phyloP scores from a whole-genome alignment of 139 green algal genomes.

The Zygnema cylindricum region DNA sequence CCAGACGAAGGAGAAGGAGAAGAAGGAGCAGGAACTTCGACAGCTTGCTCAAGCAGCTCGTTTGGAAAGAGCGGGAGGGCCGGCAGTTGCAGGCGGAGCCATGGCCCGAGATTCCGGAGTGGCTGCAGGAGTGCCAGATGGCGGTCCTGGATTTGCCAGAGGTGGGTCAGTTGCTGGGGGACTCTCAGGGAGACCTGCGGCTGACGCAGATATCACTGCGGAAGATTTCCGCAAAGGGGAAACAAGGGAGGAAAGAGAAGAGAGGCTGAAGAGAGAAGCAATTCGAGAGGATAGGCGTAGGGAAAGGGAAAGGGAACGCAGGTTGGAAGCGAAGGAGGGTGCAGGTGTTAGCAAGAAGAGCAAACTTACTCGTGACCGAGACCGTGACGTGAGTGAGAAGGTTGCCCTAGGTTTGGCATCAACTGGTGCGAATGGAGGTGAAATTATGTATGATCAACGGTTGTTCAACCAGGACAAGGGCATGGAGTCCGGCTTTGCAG shows the following conservation, averaged over 20 bases:
- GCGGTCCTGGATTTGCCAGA: background rate
- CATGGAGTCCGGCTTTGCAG: conserved; percentile 80
- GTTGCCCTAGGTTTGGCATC: conserved; percentile 80
- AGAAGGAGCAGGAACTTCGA: conserved; percentile 93
- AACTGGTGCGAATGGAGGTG: conserved; percentile 62
- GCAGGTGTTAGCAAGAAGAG: conserved; percentile 78
- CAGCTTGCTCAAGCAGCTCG: conserved; percentile 88
- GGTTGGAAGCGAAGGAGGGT: conserved; percentile 78
- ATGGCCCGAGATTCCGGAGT: conserved; percentile 8
- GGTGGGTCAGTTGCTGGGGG: conserved; percentile 1
- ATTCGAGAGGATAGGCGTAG: conserved; percentile 79
- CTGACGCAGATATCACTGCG: background rate
- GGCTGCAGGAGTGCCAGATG: conserved; percentile 20
- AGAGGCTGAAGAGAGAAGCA: conserved; percentile 78
- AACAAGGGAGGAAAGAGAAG: conserved; percentile 78
- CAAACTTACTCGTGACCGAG: conserved; percentile 92
- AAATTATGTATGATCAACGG: conserved; percentile 95
- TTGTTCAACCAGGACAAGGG: conserved; percentile 97
- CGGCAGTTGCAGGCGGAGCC: conserved; percentile 25
- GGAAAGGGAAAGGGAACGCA: conserved; percentile 88
- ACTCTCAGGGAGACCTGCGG: background rate
- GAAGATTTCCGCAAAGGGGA: conserved; percentile 33
- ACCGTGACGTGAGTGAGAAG: conserved; percentile 92
- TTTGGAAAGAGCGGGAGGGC: conserved; percentile 77
- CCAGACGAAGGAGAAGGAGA: conserved; percentile 81